These are phyloP conservation scores for Juglanconis oblonga DNA, from an alignment of 2,329 filamentous ascomycete species.

Conservation along the genomic window DNA sequence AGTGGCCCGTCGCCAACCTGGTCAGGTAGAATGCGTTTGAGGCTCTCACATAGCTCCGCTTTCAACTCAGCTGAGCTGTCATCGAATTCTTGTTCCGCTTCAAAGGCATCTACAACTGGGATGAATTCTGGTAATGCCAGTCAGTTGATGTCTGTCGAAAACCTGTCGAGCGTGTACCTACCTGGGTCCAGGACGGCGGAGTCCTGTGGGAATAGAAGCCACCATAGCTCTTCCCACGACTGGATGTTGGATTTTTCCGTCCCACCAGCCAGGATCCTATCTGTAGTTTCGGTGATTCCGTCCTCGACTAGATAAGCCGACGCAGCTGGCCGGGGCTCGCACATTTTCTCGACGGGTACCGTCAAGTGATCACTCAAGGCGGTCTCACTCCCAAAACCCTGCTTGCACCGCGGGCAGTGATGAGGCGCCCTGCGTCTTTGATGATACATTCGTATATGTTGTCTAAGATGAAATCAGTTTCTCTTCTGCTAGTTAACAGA, in stretches of 20 bases:
- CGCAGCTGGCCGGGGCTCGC: not conserved
- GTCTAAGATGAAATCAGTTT: constrained; percentile 2
- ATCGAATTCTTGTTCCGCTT: constrained; percentile 17
- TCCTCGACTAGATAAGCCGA: not conserved
- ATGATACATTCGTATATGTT: constrained; percentile 10
- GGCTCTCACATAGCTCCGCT: constrained; percentile 11
- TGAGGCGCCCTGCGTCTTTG: not conserved
- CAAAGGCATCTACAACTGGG: constrained; percentile 14
- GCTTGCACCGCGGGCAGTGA: constrained; percentile 16
- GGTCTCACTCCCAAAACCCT: not conserved
- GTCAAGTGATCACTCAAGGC: constrained; percentile 11
- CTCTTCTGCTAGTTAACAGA: not conserved
- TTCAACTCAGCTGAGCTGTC: constrained; percentile 16
- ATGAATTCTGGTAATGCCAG: constrained; percentile 2
- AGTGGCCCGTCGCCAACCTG: constrained; percentile 10
- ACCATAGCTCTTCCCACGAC: constrained; percentile 14
- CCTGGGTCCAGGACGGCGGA: constrained; percentile 10
- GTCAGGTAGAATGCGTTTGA: constrained; percentile 12
- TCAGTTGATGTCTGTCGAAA: not conserved
- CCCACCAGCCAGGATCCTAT: constrained; percentile 4
- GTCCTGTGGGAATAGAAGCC: constrained; percentile 14
- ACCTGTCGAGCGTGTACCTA: not conserved
- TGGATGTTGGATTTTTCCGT: not conserved
- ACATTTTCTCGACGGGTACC: constrained; percentile 16
- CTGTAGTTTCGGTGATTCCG: constrained; percentile 14